Base-by-base conservation (phyloP, 148 eudicot species). In the Fagopyrum tataricum region DNA sequence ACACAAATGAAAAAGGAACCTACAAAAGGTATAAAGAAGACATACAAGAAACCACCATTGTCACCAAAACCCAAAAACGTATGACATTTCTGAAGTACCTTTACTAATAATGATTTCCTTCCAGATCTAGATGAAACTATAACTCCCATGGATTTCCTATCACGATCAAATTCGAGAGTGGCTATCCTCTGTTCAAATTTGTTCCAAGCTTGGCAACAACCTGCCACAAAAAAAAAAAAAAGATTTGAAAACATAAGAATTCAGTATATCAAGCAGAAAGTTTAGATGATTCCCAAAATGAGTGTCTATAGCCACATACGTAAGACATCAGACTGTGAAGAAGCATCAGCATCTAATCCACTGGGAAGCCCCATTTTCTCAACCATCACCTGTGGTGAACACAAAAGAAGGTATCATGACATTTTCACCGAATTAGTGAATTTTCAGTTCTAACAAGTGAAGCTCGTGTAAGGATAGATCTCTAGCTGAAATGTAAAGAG, bases 101-200 rank as follows among this genome's bases (percentile, higher is more conserved):
- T 85, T 61, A 85, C 88, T 67, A 85, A 74, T 61, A 85, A 69
- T 2, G 86, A 74, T 70, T 73, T 83, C 44, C 71, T 77, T 43
- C 84, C 86, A 5, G 81, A 77, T 47, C 44, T 74, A 21, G 88
- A 83, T 42, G 61, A 59, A 49, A 81, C 83, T 67, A 85, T 77
- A 21, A 85, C 86, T 26, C 86, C 84, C 88, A 85, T 85, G 13
- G 88, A 85, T 55, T 85, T 85, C 70, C 88, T 85, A 70, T 85
- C 85, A 79, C 85, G 85, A 26, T 85, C 88, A 71, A 85, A 85
- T 70, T 85, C 88, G 46, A 85, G 86, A 64, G 88, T 85, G 1
- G 86, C 88, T 70, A 85, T 75, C 37, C 88, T 75, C 14, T 39
- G 49, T 21, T 75, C 84, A 42, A 71, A 59, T 48, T 70, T 75